Evolutionary conservation across 1,284 basidiomycete genomes (phyloP), one percentile per base, ranked within the genome.

Genomic region (Flammula alnicola): DNA sequence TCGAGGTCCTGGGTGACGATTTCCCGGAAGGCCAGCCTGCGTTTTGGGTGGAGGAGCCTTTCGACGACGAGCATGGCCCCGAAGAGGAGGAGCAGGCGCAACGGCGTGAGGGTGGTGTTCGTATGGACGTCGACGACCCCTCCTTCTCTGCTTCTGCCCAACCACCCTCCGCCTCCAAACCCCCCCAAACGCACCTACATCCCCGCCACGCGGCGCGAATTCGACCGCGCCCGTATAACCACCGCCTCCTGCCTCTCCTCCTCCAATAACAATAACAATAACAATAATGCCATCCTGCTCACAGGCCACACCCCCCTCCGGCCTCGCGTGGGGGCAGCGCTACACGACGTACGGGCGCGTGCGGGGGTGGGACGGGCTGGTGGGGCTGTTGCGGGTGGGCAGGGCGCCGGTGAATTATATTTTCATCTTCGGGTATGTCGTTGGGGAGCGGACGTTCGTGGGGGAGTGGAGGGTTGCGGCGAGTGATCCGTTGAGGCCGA

Each of bases 341-440:
- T 86, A 77, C 63, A 72, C 65, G 12, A 83, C 80, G 61, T 80
- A 83, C 55, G 86, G 86, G 4, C 80, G 86, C 22, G 72, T 89
- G 12, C 77, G 86, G 27, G 61, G 71, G 31, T 86, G 82, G 78
- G 86, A 88, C 63, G 87, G 86, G 10, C 71, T 89, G 47, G 72
- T 89, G 31, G 83, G 80, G 5, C 71, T 88, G 31, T 64, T 88
- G 46, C 74, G 86, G 32, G 62, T 77, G 29, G 50, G 75, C 52
- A 20, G 62, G 61, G 41, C 55, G 54, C 31, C 57, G 53, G 9
- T 56, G 65, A 79, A 78, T 36, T 62, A 72, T 8, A 74, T 77
- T 62, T 75, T 89, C 43, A 83, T 90, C 58, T 85, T 82, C 27
- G 87, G 87, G 2, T 89, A 88, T 61, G 54, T 90, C 36, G 74